These are phyloP conservation scores for Exserohilum rostratum DNA, from an alignment of 2,329 filamentous ascomycete species.

Conservation along the genomic window DNA sequence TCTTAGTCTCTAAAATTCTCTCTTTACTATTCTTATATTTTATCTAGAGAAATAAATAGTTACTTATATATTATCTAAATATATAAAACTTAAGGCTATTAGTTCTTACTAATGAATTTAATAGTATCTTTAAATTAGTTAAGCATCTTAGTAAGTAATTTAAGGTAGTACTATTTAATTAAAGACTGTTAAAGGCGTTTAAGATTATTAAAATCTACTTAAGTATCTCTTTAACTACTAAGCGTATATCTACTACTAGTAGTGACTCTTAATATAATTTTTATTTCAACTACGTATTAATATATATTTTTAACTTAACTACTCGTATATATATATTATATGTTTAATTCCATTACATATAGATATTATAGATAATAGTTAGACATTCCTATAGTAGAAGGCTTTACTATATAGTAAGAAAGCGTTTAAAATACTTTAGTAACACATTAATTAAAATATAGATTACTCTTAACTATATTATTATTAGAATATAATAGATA, in stretches of 20 bases:
- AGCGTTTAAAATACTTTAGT: background rate
- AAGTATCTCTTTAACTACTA: too few relatives aligned
- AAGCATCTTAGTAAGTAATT: background rate
- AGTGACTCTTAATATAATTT: too few relatives aligned
- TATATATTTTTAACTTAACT: conserved; percentile 12
- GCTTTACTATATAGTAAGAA: background rate
- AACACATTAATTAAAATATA: background rate
- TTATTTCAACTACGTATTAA: conserved; percentile 15
- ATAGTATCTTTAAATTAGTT: background rate
- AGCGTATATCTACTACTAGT: background rate
- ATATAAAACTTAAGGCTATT: background rate
- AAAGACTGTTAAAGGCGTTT: background rate
- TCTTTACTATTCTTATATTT: too few relatives aligned
- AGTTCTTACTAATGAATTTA: background rate
- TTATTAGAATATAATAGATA: background rate
- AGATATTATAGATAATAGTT: conserved; percentile 2
- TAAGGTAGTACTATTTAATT: background rate
- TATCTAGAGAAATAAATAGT: too few relatives aligned
- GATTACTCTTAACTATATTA: background rate
- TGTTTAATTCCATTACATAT: conserved; percentile 14
- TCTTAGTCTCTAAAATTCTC: too few relatives aligned
- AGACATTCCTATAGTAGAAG: background rate
- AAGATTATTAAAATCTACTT: background rate
- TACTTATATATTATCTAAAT: too few relatives aligned
- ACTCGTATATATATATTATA: conserved; percentile 10